phyloP scores from a whole-genome alignment of 257 asterid genomes.

The Solanum corneliomulleri region DNA sequence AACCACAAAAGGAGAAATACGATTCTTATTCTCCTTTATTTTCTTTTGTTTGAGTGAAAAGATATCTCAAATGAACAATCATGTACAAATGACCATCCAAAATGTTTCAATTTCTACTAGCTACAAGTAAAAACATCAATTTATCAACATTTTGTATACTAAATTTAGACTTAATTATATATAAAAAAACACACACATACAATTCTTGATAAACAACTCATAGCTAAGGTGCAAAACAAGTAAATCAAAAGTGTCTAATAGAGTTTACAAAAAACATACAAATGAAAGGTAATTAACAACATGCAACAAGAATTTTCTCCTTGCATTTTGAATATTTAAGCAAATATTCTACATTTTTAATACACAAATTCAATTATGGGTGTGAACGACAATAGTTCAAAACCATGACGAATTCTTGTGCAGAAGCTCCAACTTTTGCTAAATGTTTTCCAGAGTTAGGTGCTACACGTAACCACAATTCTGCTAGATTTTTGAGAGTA shows the following conservation, averaged over 20 bases:
- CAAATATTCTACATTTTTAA: neutral
- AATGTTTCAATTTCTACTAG: neutral
- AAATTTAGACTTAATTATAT: too few species aligned
- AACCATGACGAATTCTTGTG: slow-evolving; percentile 11
- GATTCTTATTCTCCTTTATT: neutral
- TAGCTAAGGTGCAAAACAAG: neutral
- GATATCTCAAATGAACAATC: neutral
- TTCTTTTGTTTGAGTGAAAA: neutral
- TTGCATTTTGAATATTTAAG: neutral
- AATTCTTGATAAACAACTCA: neutral
- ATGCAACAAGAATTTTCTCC: neutral
- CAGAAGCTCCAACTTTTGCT: slow-evolving; percentile 6
- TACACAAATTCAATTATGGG: neutral
- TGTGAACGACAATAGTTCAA: neutral
- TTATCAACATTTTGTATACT: neutral
- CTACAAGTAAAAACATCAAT: neutral
- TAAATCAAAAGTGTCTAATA: neutral
- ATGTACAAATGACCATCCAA: neutral
- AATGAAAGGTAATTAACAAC: neutral
- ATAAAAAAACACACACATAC: neutral
- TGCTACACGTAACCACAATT: slow-evolving; percentile 4
- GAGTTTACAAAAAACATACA: neutral
- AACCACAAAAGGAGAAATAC: neutral
- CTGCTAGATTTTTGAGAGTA: neutral
- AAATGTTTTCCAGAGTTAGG: neutral